These are phyloP conservation scores for Naganishia kalamii DNA, from an alignment of 768 basidiomycete species.

Conservation along the genomic window DNA sequence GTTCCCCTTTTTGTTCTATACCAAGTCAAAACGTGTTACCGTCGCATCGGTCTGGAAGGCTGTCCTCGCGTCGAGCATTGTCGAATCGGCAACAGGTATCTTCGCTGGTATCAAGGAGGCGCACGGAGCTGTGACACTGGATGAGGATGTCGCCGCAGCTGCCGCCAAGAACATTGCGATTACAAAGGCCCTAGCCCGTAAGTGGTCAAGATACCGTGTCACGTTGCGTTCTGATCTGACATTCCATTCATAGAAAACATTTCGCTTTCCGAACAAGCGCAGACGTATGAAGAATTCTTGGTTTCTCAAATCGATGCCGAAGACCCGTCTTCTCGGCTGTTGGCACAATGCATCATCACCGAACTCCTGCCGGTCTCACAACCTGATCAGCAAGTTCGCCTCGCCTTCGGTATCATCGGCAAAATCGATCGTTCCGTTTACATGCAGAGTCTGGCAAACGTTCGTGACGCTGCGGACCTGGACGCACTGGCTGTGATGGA, in stretches of 20 bases:
- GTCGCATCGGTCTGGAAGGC: slow-evolving; percentile 63
- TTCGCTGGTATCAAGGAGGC: neutral
- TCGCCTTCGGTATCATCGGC: slow-evolving; percentile 48
- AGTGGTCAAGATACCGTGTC: slow-evolving; percentile 20
- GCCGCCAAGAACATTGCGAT: slow-evolving; percentile 44
- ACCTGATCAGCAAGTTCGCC: slow-evolving; percentile 57
- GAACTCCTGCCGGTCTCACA: slow-evolving; percentile 56
- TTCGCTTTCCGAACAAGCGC: slow-evolving; percentile 52
- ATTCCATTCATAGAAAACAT: slow-evolving; percentile 56
- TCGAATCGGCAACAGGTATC: neutral
- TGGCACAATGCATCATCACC: slow-evolving; percentile 62
- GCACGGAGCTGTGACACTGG: neutral
- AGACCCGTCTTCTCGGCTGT: slow-evolving; percentile 54
- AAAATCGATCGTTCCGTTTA: slow-evolving; percentile 16
- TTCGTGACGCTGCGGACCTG: neutral
- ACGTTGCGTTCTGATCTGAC: neutral
- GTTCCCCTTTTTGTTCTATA: slow-evolving; percentile 68
- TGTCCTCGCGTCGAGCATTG: neutral
- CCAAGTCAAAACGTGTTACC: slow-evolving; percentile 64
- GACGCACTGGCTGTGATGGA: neutral
- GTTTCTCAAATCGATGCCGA: slow-evolving; percentile 54
- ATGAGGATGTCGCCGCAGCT: slow-evolving; percentile 11
- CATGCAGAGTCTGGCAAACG: slow-evolving; percentile 5
- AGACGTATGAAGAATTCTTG: slow-evolving; percentile 52
- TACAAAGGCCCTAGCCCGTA: slow-evolving; percentile 63